These are phyloP conservation scores for Emergomyces pasteurianus DNA, from an alignment of 2,329 filamentous ascomycete genomes.

Conservation along the genomic window DNA sequence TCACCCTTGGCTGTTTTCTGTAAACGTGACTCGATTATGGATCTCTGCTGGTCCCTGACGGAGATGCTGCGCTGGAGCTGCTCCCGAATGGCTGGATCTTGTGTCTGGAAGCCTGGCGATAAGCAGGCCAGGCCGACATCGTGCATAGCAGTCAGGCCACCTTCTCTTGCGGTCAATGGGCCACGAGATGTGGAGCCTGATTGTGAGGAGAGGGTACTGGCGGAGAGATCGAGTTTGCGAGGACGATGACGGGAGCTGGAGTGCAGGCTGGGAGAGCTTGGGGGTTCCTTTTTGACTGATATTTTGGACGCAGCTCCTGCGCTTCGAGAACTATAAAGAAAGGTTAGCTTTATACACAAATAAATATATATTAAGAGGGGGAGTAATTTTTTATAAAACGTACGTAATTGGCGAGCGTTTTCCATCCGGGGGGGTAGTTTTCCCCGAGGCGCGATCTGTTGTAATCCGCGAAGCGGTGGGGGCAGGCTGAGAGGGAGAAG, in stretches of 20 bases:
- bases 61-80: constrained; percentile 89
- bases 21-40: constrained; percentile 83
- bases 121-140: constrained; percentile 89
- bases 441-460: constrained; percentile 12
- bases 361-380: too few relatives aligned
- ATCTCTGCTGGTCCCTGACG: constrained; percentile 84
- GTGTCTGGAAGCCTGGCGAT: constrained; percentile 89
- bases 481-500: constrained; percentile 22
- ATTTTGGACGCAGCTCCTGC: constrained; percentile 58
- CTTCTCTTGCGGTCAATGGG: constrained; percentile 63
- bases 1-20: constrained; percentile 80
- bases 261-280: constrained; percentile 62
- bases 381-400: too few relatives aligned
- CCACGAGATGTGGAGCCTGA: constrained; percentile 54
- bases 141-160: constrained; percentile 60
- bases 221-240: constrained; percentile 35
- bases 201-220: constrained; percentile 33
- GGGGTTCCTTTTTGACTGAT: constrained; percentile 91
- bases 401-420: constrained; percentile 44
- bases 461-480: constrained; percentile 24
- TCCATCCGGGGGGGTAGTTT: constrained; percentile 31
- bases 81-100: constrained; percentile 93
- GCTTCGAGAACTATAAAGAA: constrained; percentile 23
- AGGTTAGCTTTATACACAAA: too few relatives aligned
- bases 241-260: constrained; percentile 46